A percentile compares a stretch with the other conserved stretches of the same genome.
phyloP scores from a whole-genome alignment of 305 asterid genomes.

The Vinca major region DNA sequence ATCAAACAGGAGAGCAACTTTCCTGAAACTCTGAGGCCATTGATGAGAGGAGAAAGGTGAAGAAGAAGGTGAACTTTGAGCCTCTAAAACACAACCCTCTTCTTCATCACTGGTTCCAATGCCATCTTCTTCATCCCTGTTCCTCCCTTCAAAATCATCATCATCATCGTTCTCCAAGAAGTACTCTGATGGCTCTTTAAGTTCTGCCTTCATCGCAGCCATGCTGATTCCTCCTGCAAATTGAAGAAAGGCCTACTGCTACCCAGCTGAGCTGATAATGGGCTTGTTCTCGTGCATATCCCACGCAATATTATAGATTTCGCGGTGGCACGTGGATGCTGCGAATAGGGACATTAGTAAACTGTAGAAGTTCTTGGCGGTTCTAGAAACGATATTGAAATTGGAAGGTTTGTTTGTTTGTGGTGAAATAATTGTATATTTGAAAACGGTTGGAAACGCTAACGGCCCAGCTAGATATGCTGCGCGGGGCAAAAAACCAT shows the following conservation, averaged over 20 bases:
- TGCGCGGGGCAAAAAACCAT: too few species aligned
- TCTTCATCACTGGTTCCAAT: conserved; percentile 19
- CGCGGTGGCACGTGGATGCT: not conserved
- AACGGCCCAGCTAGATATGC: not conserved
- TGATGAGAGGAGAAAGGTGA: conserved; percentile 4
- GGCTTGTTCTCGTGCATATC: not conserved
- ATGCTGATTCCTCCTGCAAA: not conserved
- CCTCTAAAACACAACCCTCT: conserved; percentile 16
- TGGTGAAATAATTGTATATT: not conserved
- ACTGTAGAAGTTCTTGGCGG: not conserved
- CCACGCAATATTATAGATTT: not conserved
- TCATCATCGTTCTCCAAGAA: conserved; percentile 34
- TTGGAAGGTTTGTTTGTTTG: not conserved
- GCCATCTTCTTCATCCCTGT: conserved; percentile 13
- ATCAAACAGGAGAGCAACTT: not conserved
- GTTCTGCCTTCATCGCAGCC: not conserved
- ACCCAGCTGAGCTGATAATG: not conserved
- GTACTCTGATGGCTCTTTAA: not conserved
- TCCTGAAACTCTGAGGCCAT: conserved; percentile 14
- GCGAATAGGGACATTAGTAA: not conserved
- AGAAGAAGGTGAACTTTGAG: not conserved
- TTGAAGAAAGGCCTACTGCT: not conserved
- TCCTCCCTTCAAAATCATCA: conserved; percentile 16
- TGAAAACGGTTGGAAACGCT: not conserved
- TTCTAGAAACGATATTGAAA: not conserved